Evolutionary conservation across 768 basidiomycete genomes (phyloP).

Genomic region (Boletus pseudopeckii): DNA sequence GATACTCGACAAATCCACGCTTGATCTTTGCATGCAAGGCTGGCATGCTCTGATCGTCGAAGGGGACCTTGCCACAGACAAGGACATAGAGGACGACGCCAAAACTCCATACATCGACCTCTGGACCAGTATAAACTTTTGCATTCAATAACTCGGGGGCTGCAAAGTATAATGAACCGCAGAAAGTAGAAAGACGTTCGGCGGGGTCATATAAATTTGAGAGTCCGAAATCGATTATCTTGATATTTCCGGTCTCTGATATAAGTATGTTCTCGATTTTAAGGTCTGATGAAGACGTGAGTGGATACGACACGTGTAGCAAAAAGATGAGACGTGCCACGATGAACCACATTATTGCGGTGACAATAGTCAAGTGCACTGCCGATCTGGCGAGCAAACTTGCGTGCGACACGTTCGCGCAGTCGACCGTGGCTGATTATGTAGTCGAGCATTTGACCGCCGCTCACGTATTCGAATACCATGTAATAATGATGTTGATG

Average conservation of each 20-base stretch:
- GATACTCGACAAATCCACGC: slow-evolving; percentile 94
- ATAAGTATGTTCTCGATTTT: slow-evolving; percentile 99
- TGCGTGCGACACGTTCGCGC: slow-evolving; percentile 91
- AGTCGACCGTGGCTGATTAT: slow-evolving; percentile 98
- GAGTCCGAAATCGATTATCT: slow-evolving; percentile 98
- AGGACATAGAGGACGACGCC: slow-evolving; percentile 97
- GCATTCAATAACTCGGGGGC: slow-evolving; percentile 97
- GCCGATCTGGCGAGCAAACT: slow-evolving; percentile 97
- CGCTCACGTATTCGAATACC: slow-evolving; percentile 98
- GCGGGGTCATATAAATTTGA: slow-evolving; percentile 91
- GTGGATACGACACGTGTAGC: slow-evolving; percentile 4
- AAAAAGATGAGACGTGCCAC: slow-evolving; percentile 47
- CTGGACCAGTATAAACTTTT: slow-evolving; percentile 93
- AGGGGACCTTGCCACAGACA: slow-evolving; percentile 98
- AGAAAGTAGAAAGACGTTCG: slow-evolving; percentile 87
- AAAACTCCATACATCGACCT: slow-evolving; percentile 99
- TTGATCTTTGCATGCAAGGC: slow-evolving; percentile 99
- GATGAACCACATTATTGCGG: slow-evolving; percentile 95
- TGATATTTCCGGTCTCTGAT: slow-evolving; percentile 97
- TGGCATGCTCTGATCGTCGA: slow-evolving; percentile 99
- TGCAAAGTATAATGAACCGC: slow-evolving; percentile 97
- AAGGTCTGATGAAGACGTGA: slow-evolving; percentile 51
- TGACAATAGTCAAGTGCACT: slow-evolving; percentile 97
- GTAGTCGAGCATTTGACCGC: slow-evolving; percentile 99
- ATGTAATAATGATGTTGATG: slow-evolving; percentile 99